Percentiles rank a stretch among this genome's conserved stretches.
Conservation (phyloP, 2,329 filamentous ascomycete genomes). For the Dactylellina leptospora region DNA sequence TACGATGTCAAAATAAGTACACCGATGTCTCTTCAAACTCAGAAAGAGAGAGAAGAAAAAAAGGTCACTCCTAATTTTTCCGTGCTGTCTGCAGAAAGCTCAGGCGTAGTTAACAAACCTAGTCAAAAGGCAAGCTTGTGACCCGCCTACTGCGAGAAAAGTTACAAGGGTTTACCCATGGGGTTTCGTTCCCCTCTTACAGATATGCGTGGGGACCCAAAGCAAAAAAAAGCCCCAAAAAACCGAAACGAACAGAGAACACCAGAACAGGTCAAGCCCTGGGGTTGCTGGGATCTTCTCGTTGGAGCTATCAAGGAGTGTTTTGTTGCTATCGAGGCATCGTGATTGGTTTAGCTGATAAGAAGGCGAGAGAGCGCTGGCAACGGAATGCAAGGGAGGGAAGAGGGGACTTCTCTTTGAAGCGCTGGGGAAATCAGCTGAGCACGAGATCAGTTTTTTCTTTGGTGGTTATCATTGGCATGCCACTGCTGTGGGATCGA, state of each 20-base stretch:
- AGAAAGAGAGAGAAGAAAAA: neutral
- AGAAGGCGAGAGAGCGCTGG: constrained; percentile 6
- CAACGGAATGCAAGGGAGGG: constrained; percentile 8
- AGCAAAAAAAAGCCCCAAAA: neutral
- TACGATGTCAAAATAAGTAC: neutral
- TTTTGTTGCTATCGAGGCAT: constrained; percentile 25
- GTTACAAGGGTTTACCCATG: constrained; percentile 12
- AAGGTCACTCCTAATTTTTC: constrained; percentile 1
- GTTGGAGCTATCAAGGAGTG: neutral
- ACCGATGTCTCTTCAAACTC: neutral
- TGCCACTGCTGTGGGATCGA: neutral
- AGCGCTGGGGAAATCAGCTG: constrained; percentile 7
- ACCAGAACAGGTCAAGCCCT: neutral
- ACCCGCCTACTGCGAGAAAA: constrained; percentile 5
- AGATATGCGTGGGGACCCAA: constrained; percentile 6
- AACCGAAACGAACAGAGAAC: no score
- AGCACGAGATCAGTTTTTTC: constrained; percentile 7
- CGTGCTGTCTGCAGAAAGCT: constrained; percentile 2
- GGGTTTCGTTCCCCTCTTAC: neutral
- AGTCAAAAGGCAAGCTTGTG: constrained; percentile 10
- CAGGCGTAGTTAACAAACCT: neutral
- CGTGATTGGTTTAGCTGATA: constrained; percentile 49
- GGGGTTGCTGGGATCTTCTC: neutral
- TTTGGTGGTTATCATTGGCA: constrained; percentile 7
- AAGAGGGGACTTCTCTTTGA: no score